phyloP scores from a whole-genome alignment of 139 green algal genomes.

The Axilococcus clingmanii region DNA sequence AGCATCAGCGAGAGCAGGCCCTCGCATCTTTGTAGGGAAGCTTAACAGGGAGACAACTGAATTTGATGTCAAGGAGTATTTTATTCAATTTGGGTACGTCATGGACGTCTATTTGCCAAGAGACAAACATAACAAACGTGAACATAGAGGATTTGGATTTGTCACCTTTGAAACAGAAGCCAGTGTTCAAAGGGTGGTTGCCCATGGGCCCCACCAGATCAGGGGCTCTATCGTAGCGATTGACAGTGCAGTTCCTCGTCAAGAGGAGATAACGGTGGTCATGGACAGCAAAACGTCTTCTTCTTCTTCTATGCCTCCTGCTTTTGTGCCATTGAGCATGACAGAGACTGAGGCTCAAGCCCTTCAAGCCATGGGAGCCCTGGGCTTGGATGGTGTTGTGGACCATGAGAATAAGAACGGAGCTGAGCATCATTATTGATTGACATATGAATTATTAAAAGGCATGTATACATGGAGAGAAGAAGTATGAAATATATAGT shows the following conservation, averaged over 20 bases:
- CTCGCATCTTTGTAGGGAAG: constrained; percentile 85
- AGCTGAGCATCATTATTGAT: no score
- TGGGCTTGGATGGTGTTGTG: no score
- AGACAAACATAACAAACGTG: constrained; percentile 39
- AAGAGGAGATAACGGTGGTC: constrained; percentile 1
- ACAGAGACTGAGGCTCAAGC: background rate
- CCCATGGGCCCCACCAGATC: constrained; percentile 34
- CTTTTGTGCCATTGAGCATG: background rate
- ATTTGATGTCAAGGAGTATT: constrained; percentile 75
- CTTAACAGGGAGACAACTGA: constrained; percentile 73
- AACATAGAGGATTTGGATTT: constrained; percentile 86
- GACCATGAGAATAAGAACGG: no score
- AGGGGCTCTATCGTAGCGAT: constrained; percentile 36
- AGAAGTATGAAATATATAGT: no score
- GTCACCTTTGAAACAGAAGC: constrained; percentile 87
- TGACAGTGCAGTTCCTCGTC: constrained; percentile 23
- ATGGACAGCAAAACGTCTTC: background rate
- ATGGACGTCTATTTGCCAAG: constrained; percentile 85
- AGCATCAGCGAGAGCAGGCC: constrained; percentile 33
- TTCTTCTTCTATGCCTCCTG: background rate
- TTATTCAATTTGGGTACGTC: constrained; percentile 73
- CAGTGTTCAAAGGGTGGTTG: constrained; percentile 47
- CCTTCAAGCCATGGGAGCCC: background rate
- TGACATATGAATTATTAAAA: no score
- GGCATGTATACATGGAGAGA: no score